phyloP scores from a whole-genome alignment of 352 stramenopile species.

The Thalassiosira livingstoniorum region DNA sequence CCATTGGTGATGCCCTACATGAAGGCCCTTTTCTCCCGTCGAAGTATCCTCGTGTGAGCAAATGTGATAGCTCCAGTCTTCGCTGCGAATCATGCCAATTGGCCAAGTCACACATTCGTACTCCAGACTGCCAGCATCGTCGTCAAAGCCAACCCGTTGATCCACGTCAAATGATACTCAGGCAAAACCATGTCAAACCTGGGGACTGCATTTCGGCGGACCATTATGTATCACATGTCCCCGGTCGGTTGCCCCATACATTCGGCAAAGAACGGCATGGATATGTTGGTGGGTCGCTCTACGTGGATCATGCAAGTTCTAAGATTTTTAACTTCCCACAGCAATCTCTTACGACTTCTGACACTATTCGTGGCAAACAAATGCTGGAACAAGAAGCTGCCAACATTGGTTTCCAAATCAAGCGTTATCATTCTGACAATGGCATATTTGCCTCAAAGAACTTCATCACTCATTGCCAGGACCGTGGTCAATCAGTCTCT shows the following conservation, averaged over 20 bases:
- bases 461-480: background rate
- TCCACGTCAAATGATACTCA: background rate
- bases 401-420: background rate
- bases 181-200: background rate
- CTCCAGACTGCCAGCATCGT: background rate
- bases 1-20: background rate
- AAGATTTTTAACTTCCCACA: background rate
- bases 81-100: background rate
- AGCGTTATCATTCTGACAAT: slow-evolving; percentile 13
- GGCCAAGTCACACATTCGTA: background rate
- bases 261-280: slow-evolving; percentile 27
- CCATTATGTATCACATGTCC: slow-evolving; percentile 20
- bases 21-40: background rate
- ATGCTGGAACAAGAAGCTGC: background rate
- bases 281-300: slow-evolving; percentile 28
- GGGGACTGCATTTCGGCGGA: slow-evolving; percentile 9
- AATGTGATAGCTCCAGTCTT: too few relatives aligned
- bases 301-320: background rate
- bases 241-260: slow-evolving; percentile 16
- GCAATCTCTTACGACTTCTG: background rate
- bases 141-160: background rate
- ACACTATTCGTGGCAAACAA: background rate
- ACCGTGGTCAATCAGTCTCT: background rate
- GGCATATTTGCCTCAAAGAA: slow-evolving; percentile 2
- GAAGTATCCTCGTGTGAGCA: too few relatives aligned